Evolutionary conservation across 2,329 filamentous ascomycete genomes (phyloP).

Genomic region (Endocalyx cinctus): DNA sequence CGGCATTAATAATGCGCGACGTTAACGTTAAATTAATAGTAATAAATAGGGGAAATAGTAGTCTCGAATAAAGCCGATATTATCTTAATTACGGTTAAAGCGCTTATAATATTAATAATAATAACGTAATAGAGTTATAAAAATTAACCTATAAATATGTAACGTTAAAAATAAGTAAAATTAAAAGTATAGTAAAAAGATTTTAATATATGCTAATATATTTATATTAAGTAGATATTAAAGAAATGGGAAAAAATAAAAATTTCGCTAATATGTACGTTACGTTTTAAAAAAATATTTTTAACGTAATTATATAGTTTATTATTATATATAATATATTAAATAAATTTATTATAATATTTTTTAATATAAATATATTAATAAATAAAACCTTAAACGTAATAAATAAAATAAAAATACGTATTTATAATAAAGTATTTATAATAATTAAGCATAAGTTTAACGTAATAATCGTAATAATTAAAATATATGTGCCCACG

Average conservation of each 20-base stretch:
- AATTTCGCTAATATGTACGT: too few species aligned
- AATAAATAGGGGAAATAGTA: not conserved
- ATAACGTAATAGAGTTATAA: not conserved
- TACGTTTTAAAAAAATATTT: not conserved
- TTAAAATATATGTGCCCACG: not conserved
- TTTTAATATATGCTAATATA: not conserved
- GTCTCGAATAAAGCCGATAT: not conserved
- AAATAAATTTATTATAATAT: not conserved
- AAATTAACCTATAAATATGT: not conserved
- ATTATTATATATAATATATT: not conserved
- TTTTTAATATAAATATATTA: not conserved
- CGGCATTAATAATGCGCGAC: not conserved
- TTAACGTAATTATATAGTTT: not conserved
- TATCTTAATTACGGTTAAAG: not conserved
- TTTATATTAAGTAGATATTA: too few species aligned
- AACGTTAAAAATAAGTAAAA: not conserved
- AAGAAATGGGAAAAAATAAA: too few species aligned
- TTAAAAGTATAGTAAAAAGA: not conserved
- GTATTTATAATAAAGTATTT: not conserved
- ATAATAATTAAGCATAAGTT: not conserved
- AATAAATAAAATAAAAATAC: not conserved
- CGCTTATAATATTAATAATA: not conserved
- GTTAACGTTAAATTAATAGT: not conserved
- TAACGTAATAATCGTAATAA: not conserved
- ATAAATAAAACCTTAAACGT: not conserved